A percentile compares a stretch with the other conserved stretches of the same genome.
These are phyloP conservation scores for Malus orientalis DNA, from an alignment of 306 rosid species.

Conservation along the genomic window DNA sequence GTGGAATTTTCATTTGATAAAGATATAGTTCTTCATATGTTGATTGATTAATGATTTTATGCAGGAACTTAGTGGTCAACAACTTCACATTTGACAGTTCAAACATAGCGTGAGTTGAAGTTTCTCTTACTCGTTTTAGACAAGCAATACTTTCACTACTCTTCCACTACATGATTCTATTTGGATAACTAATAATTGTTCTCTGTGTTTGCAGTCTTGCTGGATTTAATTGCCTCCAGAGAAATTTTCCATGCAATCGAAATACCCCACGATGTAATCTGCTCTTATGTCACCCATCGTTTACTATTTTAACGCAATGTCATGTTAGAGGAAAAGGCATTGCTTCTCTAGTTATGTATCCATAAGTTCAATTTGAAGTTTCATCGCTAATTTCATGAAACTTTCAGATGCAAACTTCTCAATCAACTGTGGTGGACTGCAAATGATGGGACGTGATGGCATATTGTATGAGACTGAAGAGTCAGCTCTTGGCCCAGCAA, in stretches of 20 bases:
- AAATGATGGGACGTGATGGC: slow-evolving; percentile 1
- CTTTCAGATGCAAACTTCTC: slow-evolving; percentile 19
- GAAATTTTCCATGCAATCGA: slow-evolving; percentile 18
- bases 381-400: background rate
- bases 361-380: background rate
- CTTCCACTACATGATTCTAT: background rate
- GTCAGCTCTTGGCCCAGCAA: background rate
- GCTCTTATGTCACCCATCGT: background rate
- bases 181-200: background rate
- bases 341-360: background rate
- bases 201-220: slow-evolving; percentile 6
- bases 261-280: slow-evolving; percentile 5
- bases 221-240: slow-evolving; percentile 17
- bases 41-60: background rate
- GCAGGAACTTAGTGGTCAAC: slow-evolving; percentile 28
- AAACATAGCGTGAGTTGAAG: slow-evolving; percentile 5
- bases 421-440: slow-evolving; percentile 18
- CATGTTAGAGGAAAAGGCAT: background rate
- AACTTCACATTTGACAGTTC: slow-evolving; percentile 14
- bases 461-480: slow-evolving; percentile 8
- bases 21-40: background rate
- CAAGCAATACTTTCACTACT: background rate
- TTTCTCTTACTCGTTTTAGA: background rate
- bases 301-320: background rate
- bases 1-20: background rate